phyloP scores from a whole-genome alignment of 2,329 filamentous ascomycete genomes.

The Gnomoniopsis smithogilvyi region DNA sequence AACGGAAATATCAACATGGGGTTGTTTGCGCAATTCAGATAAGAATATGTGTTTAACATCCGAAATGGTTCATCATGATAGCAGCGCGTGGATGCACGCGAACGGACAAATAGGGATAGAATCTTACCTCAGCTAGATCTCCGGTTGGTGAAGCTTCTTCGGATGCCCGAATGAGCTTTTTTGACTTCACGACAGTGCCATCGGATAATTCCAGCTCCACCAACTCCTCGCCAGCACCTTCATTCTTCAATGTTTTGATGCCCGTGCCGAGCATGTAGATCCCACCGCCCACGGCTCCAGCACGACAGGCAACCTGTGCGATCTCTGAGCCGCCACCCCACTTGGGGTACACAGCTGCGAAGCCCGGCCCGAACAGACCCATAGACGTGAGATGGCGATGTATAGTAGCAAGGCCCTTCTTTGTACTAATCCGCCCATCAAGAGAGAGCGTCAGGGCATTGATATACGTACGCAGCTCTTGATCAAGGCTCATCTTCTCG shows the following conservation, averaged over 20 bases:
- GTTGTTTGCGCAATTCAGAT: conserved; percentile 90
- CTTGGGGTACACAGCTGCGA: conserved; percentile 86
- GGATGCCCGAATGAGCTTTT: conserved; percentile 46
- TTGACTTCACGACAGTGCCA: conserved; percentile 54
- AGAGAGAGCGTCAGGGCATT: conserved; percentile 71
- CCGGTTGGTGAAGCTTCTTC: conserved; percentile 25
- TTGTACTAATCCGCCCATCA: conserved; percentile 58
- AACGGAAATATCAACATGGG: conserved; percentile 98
- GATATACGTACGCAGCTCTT: conserved; percentile 60
- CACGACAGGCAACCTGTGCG: conserved; percentile 85
- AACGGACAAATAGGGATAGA: background rate
- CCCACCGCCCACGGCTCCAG: conserved; percentile 84
- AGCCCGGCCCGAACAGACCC: conserved; percentile 82
- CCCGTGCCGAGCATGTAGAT: conserved; percentile 82
- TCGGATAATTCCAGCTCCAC: conserved; percentile 45
- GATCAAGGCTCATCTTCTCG: conserved; percentile 63
- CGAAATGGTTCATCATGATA: conserved; percentile 90
- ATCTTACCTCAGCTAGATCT: background rate
- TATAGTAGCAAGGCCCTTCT: conserved; percentile 68
- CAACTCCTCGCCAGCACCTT: conserved; percentile 9
- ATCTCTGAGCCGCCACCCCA: conserved; percentile 90
- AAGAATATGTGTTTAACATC: conserved; percentile 82
- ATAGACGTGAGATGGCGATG: conserved; percentile 81
- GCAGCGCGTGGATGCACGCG: conserved; percentile 12
- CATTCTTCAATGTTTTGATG: conserved; percentile 39